Evolutionary conservation across 73 alveolate species (phyloP).

Genomic region (Blepharisma japonicum): DNA sequence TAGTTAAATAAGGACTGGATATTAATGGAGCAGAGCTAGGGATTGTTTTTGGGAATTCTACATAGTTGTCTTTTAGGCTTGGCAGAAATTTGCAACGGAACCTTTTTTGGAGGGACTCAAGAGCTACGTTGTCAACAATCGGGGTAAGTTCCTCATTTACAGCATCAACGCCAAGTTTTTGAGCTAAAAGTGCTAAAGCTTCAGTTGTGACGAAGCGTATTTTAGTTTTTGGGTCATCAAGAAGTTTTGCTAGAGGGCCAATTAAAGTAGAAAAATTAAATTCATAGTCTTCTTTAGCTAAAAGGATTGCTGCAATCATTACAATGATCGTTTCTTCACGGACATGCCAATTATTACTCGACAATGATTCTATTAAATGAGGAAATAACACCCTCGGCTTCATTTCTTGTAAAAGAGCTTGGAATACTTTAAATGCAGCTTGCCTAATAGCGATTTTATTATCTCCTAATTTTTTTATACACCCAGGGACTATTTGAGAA

Average conservation of each 20-base stretch:
- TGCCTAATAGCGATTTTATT: conserved; percentile 31
- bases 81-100: conserved; percentile 9
- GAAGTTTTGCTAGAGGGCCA: neutral
- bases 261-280: conserved; percentile 15
- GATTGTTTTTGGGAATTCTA: conserved; percentile 16
- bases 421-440: conserved; percentile 23
- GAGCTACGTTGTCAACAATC: conserved; percentile 1
- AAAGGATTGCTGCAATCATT: neutral
- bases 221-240: conserved; percentile 34
- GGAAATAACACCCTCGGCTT: conserved; percentile 16
- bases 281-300: neutral
- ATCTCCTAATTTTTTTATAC: conserved; percentile 24
- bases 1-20: conserved; percentile 18
- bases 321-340: conserved; percentile 20
- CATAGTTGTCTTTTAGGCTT: conserved; percentile 9
- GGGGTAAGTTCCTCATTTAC: neutral
- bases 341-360: conserved; percentile 21
- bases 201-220: conserved; percentile 21
- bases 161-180: neutral
- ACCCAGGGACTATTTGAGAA: conserved; percentile 14
- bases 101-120: neutral
- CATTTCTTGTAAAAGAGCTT: neutral
- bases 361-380: neutral
- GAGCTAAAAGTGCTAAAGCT: conserved; percentile 15
- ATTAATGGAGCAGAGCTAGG: conserved; percentile 19